Evolutionary conservation across 129 eudicot genomes (phyloP), one percentile per base, ranked within the genome.

Genomic region (Helianthus tuberosus): DNA sequence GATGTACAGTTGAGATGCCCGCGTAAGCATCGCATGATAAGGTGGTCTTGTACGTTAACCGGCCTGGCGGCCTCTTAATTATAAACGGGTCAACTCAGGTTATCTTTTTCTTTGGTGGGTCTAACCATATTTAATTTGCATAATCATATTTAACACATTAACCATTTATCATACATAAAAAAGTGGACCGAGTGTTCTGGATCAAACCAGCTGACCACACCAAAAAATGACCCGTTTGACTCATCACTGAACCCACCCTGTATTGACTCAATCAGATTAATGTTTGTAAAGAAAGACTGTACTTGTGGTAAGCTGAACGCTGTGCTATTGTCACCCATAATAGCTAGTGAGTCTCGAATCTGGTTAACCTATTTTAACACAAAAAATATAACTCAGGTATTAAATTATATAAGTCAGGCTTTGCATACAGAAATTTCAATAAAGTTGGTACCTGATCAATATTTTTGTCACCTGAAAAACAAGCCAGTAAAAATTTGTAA

Each of bases 251-350:
- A 16, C 70, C 70, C 16, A 14, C 66, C 17, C 20, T 36, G 27
- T 38, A 36, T 35, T 36, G 11, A n/a, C 11, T 6, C 12, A 8
- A 27, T 64, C 53, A 44, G 35, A 55, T 66, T 43, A 62, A 61
- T 53, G 47, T 53, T 70, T 49, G 58, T 43, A 43, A 55, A 35
- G 38, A 43, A 55, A 35, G 38, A 79, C 13, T 65, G 48, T 79
- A 91, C 99, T 70, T 95, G 99, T 20, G 99, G 99, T 72, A 95
- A 85, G 87, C 99, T 95, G 78, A 95, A 95, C 58, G 97, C 99
- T 14, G 99, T 95, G 82, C 97, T 95, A 76, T 91, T 95, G 69
- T 87, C 96, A 44, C 99, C 99, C 99, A 95, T 91, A 23, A 95
- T 72, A 66, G 97, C 94, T 73, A 91, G 74, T 16, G 97, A 95